These are phyloP conservation scores for Citrus sp. DNA, from an alignment of 345 rosid genomes.

Conservation along the genomic window DNA sequence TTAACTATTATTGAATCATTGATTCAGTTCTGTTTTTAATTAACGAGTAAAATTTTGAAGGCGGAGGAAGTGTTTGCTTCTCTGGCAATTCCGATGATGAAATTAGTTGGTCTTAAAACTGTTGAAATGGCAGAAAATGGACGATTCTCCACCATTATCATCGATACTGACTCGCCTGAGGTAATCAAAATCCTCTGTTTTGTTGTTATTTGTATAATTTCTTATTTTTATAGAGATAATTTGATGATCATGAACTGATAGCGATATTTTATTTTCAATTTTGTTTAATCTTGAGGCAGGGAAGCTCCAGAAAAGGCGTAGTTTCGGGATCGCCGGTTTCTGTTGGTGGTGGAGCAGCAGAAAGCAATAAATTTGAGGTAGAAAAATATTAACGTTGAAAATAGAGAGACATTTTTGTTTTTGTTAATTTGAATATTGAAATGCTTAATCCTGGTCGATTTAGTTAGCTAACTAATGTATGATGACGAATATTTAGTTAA, in stretches of 20 bases:
- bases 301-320: background rate
- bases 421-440: background rate
- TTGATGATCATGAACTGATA: background rate
- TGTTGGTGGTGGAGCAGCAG: constrained; percentile 9
- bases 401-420: background rate
- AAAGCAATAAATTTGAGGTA: constrained; percentile 11
- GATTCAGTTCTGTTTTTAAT: background rate
- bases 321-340: background rate
- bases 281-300: constrained; percentile 12
- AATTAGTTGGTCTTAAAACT: constrained; percentile 60
- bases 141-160: constrained; percentile 31
- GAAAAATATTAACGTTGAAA: background rate
- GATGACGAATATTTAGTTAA: background rate
- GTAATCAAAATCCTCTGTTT: constrained; percentile 18
- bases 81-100: constrained; percentile 57
- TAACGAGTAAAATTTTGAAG: constrained; percentile 20
- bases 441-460: background rate
- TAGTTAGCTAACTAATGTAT: background rate
- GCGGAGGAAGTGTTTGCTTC: constrained; percentile 53
- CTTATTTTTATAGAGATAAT: too few relatives aligned
- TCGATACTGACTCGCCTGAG: constrained; percentile 10
- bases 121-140: constrained; percentile 53
- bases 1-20: background rate
- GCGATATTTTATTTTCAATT: background rate
- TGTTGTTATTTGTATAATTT: background rate